Evolutionary conservation across 306 rosid genomes (phyloP).

Genomic region (Quillaja saponaria): DNA sequence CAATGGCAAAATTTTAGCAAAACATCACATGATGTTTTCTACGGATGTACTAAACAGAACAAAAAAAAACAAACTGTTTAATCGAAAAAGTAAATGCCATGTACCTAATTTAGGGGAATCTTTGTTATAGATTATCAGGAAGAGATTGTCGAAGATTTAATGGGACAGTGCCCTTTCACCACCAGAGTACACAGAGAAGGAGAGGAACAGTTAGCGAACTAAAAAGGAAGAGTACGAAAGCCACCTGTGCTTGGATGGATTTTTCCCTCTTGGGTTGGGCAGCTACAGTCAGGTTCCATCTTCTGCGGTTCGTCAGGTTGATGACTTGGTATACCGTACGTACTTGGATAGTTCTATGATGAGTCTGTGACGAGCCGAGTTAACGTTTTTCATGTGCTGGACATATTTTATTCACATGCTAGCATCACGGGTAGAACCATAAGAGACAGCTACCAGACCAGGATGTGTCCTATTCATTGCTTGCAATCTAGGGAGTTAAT

Average conservation of each 20-base stretch:
- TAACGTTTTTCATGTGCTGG: background rate
- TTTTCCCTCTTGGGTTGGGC: background rate
- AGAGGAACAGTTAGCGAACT: slow-evolving; percentile 43
- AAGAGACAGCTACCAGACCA: too few species aligned
- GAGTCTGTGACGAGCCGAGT: background rate
- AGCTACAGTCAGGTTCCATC: slow-evolving; percentile 20
- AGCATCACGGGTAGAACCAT: too few species aligned
- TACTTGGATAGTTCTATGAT: background rate
- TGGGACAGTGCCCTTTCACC: slow-evolving; percentile 28
- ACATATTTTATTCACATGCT: too few species aligned
- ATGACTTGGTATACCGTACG: background rate
- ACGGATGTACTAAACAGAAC: background rate
- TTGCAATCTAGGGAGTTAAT: too few species aligned
- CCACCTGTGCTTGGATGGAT: slow-evolving; percentile 19
- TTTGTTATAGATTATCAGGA: slow-evolving; percentile 14
- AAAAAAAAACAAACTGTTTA: background rate
- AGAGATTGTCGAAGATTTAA: slow-evolving; percentile 21
- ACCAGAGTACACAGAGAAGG: background rate
- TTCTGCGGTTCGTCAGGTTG: slow-evolving; percentile 25
- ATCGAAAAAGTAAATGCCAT: slow-evolving; percentile 26
- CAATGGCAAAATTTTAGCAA: slow-evolving; percentile 16
- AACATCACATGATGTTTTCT: background rate
- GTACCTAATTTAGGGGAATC: slow-evolving; percentile 36
- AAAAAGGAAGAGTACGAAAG: slow-evolving; percentile 37
- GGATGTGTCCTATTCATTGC: too few species aligned